Evolutionary conservation across 2,329 filamentous ascomycete species (phyloP), one percentile per base, ranked within the genome.

Genomic region (Rhynchosporium agropyri): DNA sequence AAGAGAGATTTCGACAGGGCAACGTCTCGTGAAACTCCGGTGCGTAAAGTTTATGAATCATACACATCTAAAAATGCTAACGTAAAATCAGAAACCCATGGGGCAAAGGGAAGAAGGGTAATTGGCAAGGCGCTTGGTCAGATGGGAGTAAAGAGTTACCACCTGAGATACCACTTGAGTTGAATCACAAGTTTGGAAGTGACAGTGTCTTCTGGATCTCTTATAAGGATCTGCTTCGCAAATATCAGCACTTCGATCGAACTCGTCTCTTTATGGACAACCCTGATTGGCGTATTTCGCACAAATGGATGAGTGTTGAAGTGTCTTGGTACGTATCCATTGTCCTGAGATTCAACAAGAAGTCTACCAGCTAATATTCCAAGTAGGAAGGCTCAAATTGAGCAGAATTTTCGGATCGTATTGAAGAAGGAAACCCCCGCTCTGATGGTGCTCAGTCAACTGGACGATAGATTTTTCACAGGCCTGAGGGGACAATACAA

Each of bases 181-280:
- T 87, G 1, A 79, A 77, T 48, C 84, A 87, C 70, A 80, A 79
- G 36, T 87, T 87, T 62, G 84, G 84, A 28, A 83, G 82, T 66
- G 84, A 87, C 68, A 85, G 83, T 0, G 83, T 85, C 12, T 87
- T 87, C 69, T 87, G 84, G 84, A 87, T 87, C 63, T 80, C 83
- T 1, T 87, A 86, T 69, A 79, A 83, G 57, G 85, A 88, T 68
- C 77, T 89, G 58, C 79, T 88, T 12, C 80, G 82, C 66, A 88
- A 87, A 69, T 88, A 84, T 69, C 81, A 82, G 55, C 80, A 82
- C 67, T 83, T 88, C 59, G 84, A 88, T 69, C 80, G 85, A 13
- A 88, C 86, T 0, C 79, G 85, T 0, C 80, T 89, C 20, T 88
- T 88, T 73, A 77, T 81, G 31, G 82, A 85, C 26, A 69, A 65